Evolutionary conservation across 2,329 filamentous ascomycete species (phyloP).

Genomic region (Ophiocordyceps camponoti-floridani): DNA sequence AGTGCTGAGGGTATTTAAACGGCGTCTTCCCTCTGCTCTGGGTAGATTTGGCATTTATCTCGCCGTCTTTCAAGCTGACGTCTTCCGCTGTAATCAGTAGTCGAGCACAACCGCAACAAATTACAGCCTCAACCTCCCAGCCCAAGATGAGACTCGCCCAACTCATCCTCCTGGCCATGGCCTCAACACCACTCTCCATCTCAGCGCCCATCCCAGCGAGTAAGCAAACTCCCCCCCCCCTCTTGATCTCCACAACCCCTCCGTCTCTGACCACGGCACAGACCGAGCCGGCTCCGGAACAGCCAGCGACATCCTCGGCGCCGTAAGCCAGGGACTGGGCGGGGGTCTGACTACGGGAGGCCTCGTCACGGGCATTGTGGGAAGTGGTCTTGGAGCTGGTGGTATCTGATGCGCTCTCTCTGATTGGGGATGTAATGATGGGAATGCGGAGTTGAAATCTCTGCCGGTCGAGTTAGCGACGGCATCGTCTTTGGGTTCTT

Average conservation of each 20-base stretch:
- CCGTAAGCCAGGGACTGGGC: neutral
- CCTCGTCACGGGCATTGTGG: neutral
- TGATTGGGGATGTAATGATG: neutral
- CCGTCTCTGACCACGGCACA: too few relatives aligned
- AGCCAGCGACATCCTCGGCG: neutral
- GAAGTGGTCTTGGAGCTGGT: neutral
- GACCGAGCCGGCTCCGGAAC: neutral
- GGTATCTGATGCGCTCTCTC: neutral
- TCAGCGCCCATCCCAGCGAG: neutral
- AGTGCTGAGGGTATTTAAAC: too few relatives aligned
- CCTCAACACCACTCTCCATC: neutral
- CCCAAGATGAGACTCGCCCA: neutral
- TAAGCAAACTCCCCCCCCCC: neutral
- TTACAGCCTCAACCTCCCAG: too few relatives aligned
- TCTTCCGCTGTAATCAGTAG: neutral
- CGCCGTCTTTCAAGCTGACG: too few relatives aligned
- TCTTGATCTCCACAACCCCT: neutral
- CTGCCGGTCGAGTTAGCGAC: too few relatives aligned
- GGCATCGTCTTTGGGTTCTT: too few relatives aligned
- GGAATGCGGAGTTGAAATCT: neutral
- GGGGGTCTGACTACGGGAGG: neutral
- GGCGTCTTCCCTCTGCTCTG: too few relatives aligned
- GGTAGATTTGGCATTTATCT: too few relatives aligned
- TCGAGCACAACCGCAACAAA: neutral
- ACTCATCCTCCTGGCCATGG: neutral